Conservation (phyloP, 2,329 filamentous ascomycete species). For the Fusarium euwallaceae region DNA sequence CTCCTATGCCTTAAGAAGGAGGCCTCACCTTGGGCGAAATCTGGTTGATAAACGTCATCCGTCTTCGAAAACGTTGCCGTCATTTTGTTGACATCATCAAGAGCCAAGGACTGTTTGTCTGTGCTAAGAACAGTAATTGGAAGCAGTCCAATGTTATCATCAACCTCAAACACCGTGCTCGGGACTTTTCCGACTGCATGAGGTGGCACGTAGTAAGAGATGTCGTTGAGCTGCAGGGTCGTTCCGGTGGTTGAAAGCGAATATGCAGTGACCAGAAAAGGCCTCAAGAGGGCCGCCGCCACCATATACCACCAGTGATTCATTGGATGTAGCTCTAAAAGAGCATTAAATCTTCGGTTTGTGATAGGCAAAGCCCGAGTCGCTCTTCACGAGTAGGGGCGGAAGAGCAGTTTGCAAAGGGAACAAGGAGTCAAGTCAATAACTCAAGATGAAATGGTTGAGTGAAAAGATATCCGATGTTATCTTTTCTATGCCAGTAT, state of each 20-base stretch:
- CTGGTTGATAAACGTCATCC: background rate
- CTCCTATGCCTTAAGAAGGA: too few species aligned
- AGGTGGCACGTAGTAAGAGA: background rate
- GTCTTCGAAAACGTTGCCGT: background rate
- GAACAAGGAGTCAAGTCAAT: background rate
- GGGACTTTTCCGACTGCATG: background rate
- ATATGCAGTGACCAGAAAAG: background rate
- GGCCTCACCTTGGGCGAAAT: background rate
- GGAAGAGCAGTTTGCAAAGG: background rate
- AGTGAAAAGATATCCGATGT: background rate
- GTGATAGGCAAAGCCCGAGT: background rate
- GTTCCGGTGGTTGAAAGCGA: background rate
- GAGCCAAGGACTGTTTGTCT: background rate
- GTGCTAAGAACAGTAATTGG: background rate
- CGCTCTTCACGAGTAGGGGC: background rate
- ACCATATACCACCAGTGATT: background rate
- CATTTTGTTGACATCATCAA: background rate
- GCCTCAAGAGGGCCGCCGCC: background rate
- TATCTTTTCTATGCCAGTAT: background rate
- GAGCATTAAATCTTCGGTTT: too few species aligned
- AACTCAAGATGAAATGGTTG: background rate
- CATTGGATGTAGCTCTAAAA: background rate
- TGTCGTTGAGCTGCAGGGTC: constrained; percentile 1
- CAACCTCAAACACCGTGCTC: background rate
- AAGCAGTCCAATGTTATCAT: background rate